A percentile compares a stretch with the other conserved stretches of the same genome.
Conservation (phyloP, 1,139 yeast genomes). For the Arxiozyma slooffiae region DNA sequence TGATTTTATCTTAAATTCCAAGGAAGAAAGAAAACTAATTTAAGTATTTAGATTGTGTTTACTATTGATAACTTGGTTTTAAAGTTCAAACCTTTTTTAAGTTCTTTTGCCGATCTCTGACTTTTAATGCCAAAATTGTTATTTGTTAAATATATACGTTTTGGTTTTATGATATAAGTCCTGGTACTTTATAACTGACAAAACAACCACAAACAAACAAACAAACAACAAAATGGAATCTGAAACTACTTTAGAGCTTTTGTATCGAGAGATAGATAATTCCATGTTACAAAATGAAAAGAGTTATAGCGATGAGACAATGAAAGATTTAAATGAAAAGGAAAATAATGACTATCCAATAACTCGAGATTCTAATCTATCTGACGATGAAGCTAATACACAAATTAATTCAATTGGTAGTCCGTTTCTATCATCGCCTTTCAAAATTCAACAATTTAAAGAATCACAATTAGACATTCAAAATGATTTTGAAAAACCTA, state of each 20-base stretch:
- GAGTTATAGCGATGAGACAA: background rate
- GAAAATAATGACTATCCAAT: background rate
- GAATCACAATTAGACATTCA: background rate
- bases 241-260: slow-evolving; percentile 14
- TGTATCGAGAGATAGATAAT: slow-evolving; percentile 4
- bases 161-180: too few relatives aligned
- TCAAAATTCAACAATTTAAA: background rate
- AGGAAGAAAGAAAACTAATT: background rate
- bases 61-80: background rate
- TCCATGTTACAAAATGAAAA: slow-evolving; percentile 5
- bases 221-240: slow-evolving; percentile 6
- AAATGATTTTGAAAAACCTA: background rate
- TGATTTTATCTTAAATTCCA: background rate
- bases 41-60: background rate
- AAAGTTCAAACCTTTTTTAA: too few relatives aligned
- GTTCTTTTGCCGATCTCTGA: background rate
- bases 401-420: background rate
- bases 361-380: background rate
- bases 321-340: background rate
- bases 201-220: too few relatives aligned
- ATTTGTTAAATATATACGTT: too few relatives aligned
- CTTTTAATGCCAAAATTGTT: background rate
- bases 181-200: too few relatives aligned
- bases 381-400: background rate
- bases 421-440: slow-evolving; percentile 3